Conservation (phyloP, 2,329 filamentous ascomycete species). For the Alternaria sp. region DNA sequence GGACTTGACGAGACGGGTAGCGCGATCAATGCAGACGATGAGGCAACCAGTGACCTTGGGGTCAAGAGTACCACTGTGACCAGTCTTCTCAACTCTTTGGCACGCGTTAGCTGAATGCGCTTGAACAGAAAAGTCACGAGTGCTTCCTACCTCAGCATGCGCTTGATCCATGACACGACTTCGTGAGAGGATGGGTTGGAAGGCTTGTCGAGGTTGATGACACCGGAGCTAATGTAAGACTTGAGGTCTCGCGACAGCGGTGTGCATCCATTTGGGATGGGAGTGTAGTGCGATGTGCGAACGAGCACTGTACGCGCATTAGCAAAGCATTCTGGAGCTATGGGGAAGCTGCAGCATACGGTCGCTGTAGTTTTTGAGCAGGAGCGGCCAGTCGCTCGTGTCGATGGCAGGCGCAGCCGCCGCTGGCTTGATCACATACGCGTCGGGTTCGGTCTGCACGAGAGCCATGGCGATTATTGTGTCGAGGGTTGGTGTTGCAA, state of each 20-base stretch:
- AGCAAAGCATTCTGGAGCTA: conserved; percentile 30
- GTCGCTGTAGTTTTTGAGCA: conserved; percentile 95
- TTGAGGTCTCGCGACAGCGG: conserved; percentile 94
- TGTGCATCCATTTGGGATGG: conserved; percentile 90
- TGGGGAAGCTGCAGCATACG: conserved; percentile 63
- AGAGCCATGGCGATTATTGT: conserved; percentile 43
- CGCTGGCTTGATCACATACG: conserved; percentile 92
- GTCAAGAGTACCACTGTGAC: conserved; percentile 97
- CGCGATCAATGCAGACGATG: conserved; percentile 95
- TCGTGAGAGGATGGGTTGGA: conserved; percentile 98
- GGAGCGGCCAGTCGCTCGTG: conserved; percentile 88
- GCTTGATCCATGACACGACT: conserved; percentile 99
- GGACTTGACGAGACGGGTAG: conserved; percentile 96
- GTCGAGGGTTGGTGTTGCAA: conserved; percentile 31
- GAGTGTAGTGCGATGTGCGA: conserved; percentile 94
- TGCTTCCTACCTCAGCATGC: conserved; percentile 76
- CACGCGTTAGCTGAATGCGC: conserved; percentile 17
- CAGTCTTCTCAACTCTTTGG: conserved; percentile 86
- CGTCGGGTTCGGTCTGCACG: conserved; percentile 58
- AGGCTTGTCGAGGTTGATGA: conserved; percentile 98
- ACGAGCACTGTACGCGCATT: conserved; percentile 71
- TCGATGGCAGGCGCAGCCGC: conserved; percentile 77
- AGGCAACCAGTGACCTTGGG: conserved; percentile 97
- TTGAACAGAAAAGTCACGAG: not conserved
- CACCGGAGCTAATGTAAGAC: conserved; percentile 94